These are phyloP conservation scores for Rubroshorea leprosula DNA, from an alignment of 345 rosid genomes.

Conservation along the genomic window DNA sequence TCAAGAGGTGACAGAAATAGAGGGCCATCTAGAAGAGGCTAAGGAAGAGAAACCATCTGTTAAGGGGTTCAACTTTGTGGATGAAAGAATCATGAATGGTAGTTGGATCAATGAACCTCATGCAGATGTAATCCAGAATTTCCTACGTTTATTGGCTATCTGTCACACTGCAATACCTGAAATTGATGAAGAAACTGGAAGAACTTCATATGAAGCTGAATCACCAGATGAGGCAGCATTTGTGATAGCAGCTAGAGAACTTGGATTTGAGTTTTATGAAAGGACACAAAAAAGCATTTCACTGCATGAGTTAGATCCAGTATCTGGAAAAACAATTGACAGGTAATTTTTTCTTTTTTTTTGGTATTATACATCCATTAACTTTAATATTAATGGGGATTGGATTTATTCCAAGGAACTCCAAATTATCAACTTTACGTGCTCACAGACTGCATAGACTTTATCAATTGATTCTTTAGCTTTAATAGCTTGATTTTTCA, in stretches of 20 bases:
- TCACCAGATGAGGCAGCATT: constrained; percentile 99
- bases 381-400: neutral
- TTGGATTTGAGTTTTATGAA: constrained; percentile 83
- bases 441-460: too few relatives aligned
- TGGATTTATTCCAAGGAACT: constrained; percentile 3
- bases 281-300: constrained; percentile 71
- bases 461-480: too few relatives aligned
- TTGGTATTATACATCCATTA: neutral
- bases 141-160: constrained; percentile 61
- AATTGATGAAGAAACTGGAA: constrained; percentile 66
- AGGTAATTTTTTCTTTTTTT: constrained; percentile 52
- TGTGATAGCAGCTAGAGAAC: constrained; percentile 84
- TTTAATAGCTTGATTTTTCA: neutral
- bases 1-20: constrained; percentile 35
- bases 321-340: constrained; percentile 38
- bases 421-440: too few relatives aligned
- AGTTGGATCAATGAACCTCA: constrained; percentile 58
- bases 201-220: constrained; percentile 79
- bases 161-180: constrained; percentile 98
- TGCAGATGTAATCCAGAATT: constrained; percentile 54
- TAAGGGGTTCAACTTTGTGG: constrained; percentile 78
- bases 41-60: constrained; percentile 36
- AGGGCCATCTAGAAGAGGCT: constrained; percentile 12
- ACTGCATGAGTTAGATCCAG: constrained; percentile 59
- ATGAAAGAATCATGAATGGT: constrained; percentile 72